Base-by-base conservation (phyloP, 192 early-diverging fungal genomes). In the Entomortierella lignicola region DNA sequence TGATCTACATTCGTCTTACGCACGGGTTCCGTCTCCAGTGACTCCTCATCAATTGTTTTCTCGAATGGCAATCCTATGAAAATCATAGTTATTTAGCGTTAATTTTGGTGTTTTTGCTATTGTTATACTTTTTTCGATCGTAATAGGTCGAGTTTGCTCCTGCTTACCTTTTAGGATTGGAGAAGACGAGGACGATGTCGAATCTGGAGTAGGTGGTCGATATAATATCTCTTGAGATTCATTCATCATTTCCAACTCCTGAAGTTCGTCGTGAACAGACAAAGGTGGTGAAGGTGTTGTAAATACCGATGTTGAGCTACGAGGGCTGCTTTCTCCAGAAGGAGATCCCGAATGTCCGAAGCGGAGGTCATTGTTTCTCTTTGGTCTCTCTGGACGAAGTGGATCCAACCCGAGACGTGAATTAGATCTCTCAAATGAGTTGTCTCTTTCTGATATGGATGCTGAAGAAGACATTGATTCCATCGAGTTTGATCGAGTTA, bases 1-100 rank as follows among this genome's bases (percentile, higher is more conserved):
- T 74, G 71, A n/a, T 67, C 67, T 4, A 42, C 39, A 55, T 43
- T 57, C 10, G 10, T 29, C 29, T 53, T 39, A 2, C 17, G 29
- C 23, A 43, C 18, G 0, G 41, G 63, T 55, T 21, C 43, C 17
- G 61, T 11, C 43, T 53, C 59, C 7, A 55, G 55, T 7, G 72
- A 29, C 5, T 37, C 34, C 10, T 37, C 34, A 4, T 37, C n/a
- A n/a, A n/a, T 37, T 10, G 10, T 7, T 37, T 37, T 10, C 34
- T 60, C 18, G 25, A 21, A 20, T 7, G 2, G 23, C 2, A 25
- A 29, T 3, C 4, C 23, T 54, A 54, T 5, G 23, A 18, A n/a
- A n/a, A n/a, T n/a, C n/a, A n/a, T n/a, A n/a, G n/a, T n/a, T n/a
- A n/a, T n/a, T n/a, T 47, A 47, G 44, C 44, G 20, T 47, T 20